Base-by-base conservation (phyloP, 495 filamentous ascomycete species). In the Staphylotrichum tortipilum region DNA sequence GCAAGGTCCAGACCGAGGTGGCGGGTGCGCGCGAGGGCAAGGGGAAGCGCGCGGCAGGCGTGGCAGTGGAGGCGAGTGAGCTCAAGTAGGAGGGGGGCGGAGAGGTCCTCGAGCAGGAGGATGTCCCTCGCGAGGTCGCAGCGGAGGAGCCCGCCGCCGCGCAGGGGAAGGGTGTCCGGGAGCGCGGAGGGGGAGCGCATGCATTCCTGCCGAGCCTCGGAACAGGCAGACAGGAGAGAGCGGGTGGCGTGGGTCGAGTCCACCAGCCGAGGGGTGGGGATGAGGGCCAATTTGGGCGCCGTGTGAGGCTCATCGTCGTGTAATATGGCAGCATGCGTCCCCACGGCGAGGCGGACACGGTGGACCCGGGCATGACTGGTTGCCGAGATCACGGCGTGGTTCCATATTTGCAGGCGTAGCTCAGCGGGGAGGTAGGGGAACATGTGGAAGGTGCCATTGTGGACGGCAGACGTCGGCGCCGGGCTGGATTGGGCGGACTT, bases 341-440 rank as follows among this genome's bases (percentile, higher is more conserved):
- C 14, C 4, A 36, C 8, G 15, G 39, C 38, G n/a, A 50, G 19
- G 21, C 38, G 23, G 3, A 50, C 22, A 9, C 40, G 39, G 22
- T 49, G 45, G 7, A 49, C 40, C 11, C 46, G 10, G 23, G 8
- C 14, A 19, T 39, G 22, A 1, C 14, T 10, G 22, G 31, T 31
- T 31, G 39, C 45, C 8, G 22, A 17, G 19, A 47, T n/a, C 15
- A 21, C 26, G 5, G 31, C 45, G 10, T 47, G 18, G 3, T 22
- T 23, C 55, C 52, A 56, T 29, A 61, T 49, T 30, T 59, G 49
- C 40, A 56, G 49, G 9, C 53, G 56, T 8, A 59, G 49, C 31
- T 61, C 58, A 11, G 7, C 17, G 7, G 58, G 55, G 15, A 61
- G 58, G 18, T 6, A 14, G 24, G 45, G 14, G 23, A 61, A 61